These are phyloP conservation scores for Cucurbitaria berberidis DNA, from an alignment of 2,329 filamentous ascomycete genomes.

Conservation along the genomic window DNA sequence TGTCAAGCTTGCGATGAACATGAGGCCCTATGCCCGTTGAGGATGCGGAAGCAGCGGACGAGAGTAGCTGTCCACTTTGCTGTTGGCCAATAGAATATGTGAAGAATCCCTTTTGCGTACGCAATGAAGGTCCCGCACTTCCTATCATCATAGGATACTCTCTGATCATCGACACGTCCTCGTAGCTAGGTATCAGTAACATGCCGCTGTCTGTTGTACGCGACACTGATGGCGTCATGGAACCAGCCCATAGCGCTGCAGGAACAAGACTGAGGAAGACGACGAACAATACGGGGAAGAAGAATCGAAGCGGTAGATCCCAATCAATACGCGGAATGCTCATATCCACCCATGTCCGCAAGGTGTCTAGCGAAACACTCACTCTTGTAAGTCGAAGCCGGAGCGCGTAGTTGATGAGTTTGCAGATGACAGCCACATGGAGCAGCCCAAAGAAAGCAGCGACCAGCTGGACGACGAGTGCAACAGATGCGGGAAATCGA, in stretches of 20 bases:
- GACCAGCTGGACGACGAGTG: slow-evolving; percentile 32
- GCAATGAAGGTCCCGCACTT: slow-evolving; percentile 28
- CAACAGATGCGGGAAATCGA: slow-evolving; percentile 30
- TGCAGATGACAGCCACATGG: slow-evolving; percentile 34
- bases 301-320: slow-evolving; percentile 38
- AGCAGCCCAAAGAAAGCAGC: slow-evolving; percentile 37
- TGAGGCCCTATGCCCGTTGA: slow-evolving; percentile 18
- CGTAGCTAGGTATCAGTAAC: slow-evolving; percentile 30
- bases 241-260: slow-evolving; percentile 39
- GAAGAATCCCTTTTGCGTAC: slow-evolving; percentile 33
- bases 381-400: slow-evolving; percentile 29
- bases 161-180: slow-evolving; percentile 32
- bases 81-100: slow-evolving; percentile 35
- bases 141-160: slow-evolving; percentile 38
- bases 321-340: slow-evolving; percentile 33
- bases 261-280: slow-evolving; percentile 35
- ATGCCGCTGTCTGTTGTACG: slow-evolving; percentile 21
- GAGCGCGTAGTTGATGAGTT: slow-evolving; percentile 38
- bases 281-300: slow-evolving; percentile 29
- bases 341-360: slow-evolving; percentile 38
- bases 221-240: slow-evolving; percentile 33
- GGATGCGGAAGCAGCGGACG: slow-evolving; percentile 31
- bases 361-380: slow-evolving; percentile 33
- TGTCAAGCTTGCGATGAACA: slow-evolving; percentile 36
- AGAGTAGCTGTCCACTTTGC: slow-evolving; percentile 31